Evolutionary conservation across 2,329 filamentous ascomycete genomes (phyloP).

Genomic region (Claviceps sp.): DNA sequence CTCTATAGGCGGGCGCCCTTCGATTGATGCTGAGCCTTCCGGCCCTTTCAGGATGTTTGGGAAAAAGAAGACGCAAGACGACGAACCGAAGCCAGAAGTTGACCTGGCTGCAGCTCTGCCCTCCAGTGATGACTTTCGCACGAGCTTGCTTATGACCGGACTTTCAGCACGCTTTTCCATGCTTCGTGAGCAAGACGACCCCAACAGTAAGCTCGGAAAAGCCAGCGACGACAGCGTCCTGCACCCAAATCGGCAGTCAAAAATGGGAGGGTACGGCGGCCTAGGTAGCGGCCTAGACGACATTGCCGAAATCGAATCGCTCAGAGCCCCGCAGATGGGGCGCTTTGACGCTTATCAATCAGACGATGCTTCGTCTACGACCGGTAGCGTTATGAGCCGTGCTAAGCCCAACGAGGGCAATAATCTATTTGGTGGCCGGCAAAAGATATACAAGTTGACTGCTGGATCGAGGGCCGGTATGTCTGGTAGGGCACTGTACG

Average conservation of each 20-base stretch:
- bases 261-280: constrained; percentile 55
- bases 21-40: constrained; percentile 41
- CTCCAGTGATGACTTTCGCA: constrained; percentile 78
- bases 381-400: constrained; percentile 68
- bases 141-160: constrained; percentile 89
- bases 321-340: constrained; percentile 47
- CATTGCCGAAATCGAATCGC: constrained; percentile 82
- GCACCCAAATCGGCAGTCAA: constrained; percentile 67
- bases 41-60: constrained; percentile 42
- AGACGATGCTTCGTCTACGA: constrained; percentile 56
- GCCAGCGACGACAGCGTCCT: constrained; percentile 91
- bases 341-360: constrained; percentile 52
- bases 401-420: constrained; percentile 79
- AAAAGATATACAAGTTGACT: constrained; percentile 86
- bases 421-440: constrained; percentile 82
- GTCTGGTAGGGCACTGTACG: constrained; percentile 62
- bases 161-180: constrained; percentile 93
- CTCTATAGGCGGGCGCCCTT: constrained; percentile 30
- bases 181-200: constrained; percentile 89
- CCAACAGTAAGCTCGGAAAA: constrained; percentile 77
- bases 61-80: constrained; percentile 39
- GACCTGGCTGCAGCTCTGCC: constrained; percentile 66
- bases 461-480: constrained; percentile 39
- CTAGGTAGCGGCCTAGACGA: constrained; percentile 50
- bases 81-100: constrained; percentile 50